Percentiles rank a stretch among this genome's conserved stretches.
Evolutionary conservation across 345 rosid species (phyloP).

Genomic region (Erodium maritimum): DNA sequence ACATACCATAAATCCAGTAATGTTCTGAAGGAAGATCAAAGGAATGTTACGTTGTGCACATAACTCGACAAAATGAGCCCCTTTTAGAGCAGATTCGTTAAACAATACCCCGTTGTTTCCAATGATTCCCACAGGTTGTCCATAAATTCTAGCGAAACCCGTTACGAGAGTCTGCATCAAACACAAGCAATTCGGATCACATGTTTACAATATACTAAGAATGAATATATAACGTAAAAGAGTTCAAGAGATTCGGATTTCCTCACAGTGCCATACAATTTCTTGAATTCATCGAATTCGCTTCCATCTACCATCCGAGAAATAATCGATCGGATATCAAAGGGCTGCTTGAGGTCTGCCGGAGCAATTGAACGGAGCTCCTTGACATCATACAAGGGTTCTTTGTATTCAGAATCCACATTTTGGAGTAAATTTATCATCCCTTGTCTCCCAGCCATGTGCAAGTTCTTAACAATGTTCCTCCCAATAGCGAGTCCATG

Average conservation of each 20-base stretch:
- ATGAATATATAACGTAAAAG: conserved; percentile 1
- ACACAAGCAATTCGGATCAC: conserved; percentile 9
- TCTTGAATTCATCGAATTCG: conserved; percentile 96
- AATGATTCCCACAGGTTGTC: conserved; percentile 78
- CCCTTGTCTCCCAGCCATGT: conserved; percentile 63
- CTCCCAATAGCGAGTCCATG: conserved; percentile 93
- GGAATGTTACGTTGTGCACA: conserved; percentile 88
- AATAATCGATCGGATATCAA: conserved; percentile 83
- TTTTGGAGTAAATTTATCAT: conserved; percentile 21
- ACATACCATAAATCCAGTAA: conserved; percentile 91
- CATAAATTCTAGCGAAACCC: conserved; percentile 71
- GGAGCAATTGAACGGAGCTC: conserved; percentile 92
- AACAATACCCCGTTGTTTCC: conserved; percentile 93
- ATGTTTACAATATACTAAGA: conserved; percentile 4
- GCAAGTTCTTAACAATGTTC: conserved; percentile 81
- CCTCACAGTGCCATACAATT: conserved; percentile 87
- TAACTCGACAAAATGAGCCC: conserved; percentile 87
- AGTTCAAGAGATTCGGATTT: conserved; percentile 14
- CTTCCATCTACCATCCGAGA: conserved; percentile 92
- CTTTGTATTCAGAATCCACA: conserved; percentile 32
- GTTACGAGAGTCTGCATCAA: conserved; percentile 75
- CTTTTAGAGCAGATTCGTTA: conserved; percentile 90
- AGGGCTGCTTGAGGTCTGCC: conserved; percentile 75
- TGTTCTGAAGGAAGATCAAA: conserved; percentile 80
- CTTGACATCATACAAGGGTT: conserved; percentile 65